A percentile compares a stretch with the other conserved stretches of the same genome.
Conservation (phyloP, 2,329 filamentous ascomycete species). For the Ophiocordyceps sinensis region DNA sequence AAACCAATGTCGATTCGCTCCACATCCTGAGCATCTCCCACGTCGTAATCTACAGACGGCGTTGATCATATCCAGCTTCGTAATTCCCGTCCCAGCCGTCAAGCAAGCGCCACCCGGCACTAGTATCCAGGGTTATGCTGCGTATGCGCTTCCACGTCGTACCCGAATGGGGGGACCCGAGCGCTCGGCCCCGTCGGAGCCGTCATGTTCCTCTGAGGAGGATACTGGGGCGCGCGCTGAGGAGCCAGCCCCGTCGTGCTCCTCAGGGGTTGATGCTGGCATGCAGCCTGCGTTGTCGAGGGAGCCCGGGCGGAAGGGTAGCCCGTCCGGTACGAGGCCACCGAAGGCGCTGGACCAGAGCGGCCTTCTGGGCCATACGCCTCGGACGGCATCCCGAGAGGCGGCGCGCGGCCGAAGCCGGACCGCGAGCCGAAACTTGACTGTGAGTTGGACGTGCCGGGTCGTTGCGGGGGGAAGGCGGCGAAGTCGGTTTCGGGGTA, state of each 20-base stretch:
- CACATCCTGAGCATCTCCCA: too few species aligned
- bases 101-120: too few species aligned
- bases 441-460: slow-evolving; percentile 22
- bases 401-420: slow-evolving; percentile 6
- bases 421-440: slow-evolving; percentile 12
- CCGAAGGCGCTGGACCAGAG: slow-evolving; percentile 18
- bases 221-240: slow-evolving; percentile 17
- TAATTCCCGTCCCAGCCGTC: too few species aligned
- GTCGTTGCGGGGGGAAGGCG: slow-evolving; percentile 15
- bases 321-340: slow-evolving; percentile 6
- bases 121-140: neutral
- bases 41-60: too few species aligned
- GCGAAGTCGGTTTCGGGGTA: slow-evolving; percentile 13
- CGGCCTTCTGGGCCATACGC: slow-evolving; percentile 17
- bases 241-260: slow-evolving; percentile 25
- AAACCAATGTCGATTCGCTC: too few species aligned
- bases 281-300: slow-evolving; percentile 10
- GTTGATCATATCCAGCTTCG: too few species aligned
- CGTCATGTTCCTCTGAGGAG: slow-evolving; percentile 31
- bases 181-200: slow-evolving; percentile 13
- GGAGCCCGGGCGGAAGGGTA: slow-evolving; percentile 6
- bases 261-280: slow-evolving; percentile 14
- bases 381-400: slow-evolving; percentile 11
- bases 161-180: slow-evolving; percentile 13
- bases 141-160: slow-evolving; percentile 20